Percentiles rank a stretch among this genome's conserved stretches.
These are phyloP conservation scores for Coniella vitis DNA, from an alignment of 2,329 filamentous ascomycete genomes.

Conservation along the genomic window DNA sequence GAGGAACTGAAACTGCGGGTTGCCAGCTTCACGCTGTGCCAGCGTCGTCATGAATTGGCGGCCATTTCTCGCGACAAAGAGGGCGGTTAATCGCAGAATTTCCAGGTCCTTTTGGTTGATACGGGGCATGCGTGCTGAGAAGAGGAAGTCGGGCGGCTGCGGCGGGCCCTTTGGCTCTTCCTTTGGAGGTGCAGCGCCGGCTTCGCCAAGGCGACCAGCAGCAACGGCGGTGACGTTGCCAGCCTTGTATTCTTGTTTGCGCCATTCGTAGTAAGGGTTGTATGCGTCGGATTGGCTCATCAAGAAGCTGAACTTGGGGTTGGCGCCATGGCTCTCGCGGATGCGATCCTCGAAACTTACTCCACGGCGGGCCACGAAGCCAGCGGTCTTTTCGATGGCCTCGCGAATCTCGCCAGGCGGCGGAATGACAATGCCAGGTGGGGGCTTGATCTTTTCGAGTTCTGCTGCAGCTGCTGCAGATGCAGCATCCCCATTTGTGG, in stretches of 20 bases:
- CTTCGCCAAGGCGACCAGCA: conserved; percentile 65
- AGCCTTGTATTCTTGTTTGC: conserved; percentile 74
- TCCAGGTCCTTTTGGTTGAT: conserved; percentile 91
- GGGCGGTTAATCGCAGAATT: conserved; percentile 67
- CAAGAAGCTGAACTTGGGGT: conserved; percentile 90
- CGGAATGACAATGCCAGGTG: conserved; percentile 77
- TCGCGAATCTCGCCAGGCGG: conserved; percentile 76
- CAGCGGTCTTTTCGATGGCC: conserved; percentile 88
- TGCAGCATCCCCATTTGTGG: conserved; percentile 46
- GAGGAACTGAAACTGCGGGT: conserved; percentile 94
- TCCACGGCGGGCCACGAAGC: conserved; percentile 71
- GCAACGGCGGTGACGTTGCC: conserved; percentile 75
- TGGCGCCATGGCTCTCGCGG: conserved; percentile 73
- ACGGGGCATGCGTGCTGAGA: conserved; percentile 93
- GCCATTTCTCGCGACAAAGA: conserved; percentile 90
- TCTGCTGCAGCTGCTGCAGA: conserved; percentile 35
- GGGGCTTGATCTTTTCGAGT: conserved; percentile 68
- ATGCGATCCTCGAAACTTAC: conserved; percentile 74
- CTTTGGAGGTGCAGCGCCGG: conserved; percentile 40
- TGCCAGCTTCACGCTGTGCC: conserved; percentile 80
- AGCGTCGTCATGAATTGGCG: conserved; percentile 85
- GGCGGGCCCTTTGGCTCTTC: conserved; percentile 75
- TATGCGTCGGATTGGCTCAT: conserved; percentile 77
- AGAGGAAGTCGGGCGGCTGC: conserved; percentile 80
- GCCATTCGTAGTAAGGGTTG: conserved; percentile 84